Evolutionary conservation across 352 stramenopile species (phyloP).

Genomic region (Globisporangium nunn): DNA sequence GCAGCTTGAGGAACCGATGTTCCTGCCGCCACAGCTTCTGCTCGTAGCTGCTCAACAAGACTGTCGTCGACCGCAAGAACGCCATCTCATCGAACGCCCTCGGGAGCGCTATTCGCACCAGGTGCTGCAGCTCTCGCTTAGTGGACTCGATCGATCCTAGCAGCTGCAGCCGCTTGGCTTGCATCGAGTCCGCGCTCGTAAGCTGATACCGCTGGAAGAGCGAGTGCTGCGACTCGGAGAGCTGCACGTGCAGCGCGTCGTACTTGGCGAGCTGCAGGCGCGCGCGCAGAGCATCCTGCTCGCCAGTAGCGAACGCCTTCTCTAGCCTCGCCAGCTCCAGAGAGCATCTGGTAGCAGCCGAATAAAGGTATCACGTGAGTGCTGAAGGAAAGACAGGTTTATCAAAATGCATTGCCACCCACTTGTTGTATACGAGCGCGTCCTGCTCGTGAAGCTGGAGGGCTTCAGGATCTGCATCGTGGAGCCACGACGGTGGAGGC

Average conservation of each 20-base stretch:
- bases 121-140: conserved; percentile 19
- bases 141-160: conserved; percentile 11
- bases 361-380: background rate
- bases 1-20: conserved; percentile 28
- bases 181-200: conserved; percentile 19
- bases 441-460: conserved; percentile 32
- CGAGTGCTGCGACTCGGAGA: conserved; percentile 12
- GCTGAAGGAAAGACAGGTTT: no score
- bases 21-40: conserved; percentile 41
- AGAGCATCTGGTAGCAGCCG: conserved; percentile 16
- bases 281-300: conserved; percentile 26
- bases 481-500: conserved; percentile 19
- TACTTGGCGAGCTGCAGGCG: conserved; percentile 23
- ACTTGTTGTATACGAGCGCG: conserved; percentile 31
- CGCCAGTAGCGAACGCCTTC: conserved; percentile 23
- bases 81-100: conserved; percentile 23
- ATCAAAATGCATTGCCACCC: background rate
- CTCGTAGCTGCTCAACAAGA: conserved; percentile 37
- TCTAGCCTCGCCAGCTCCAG: conserved; percentile 28
- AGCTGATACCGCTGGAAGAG: conserved; percentile 33
- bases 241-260: conserved; percentile 14
- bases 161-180: conserved; percentile 7
- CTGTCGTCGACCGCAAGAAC: conserved; percentile 29
- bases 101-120: conserved; percentile 16
- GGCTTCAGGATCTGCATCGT: conserved; percentile 19